Percentiles rank a stretch among this genome's conserved stretches.
These are phyloP conservation scores for Gardenia jasminoides DNA, from an alignment of 257 asterid genomes.

Conservation along the genomic window DNA sequence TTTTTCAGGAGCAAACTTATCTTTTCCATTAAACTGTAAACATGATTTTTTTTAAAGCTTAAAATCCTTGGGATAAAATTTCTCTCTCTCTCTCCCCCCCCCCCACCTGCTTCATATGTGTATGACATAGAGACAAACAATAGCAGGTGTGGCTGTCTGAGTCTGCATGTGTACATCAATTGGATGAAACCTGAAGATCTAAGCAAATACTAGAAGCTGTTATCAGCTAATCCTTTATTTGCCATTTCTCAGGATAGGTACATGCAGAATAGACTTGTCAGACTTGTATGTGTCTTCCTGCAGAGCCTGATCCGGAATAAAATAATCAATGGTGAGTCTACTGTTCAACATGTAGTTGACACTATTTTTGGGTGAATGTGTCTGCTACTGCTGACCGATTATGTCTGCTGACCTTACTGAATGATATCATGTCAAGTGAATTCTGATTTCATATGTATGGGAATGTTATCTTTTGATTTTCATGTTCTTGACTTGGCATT, in stretches of 20 bases:
- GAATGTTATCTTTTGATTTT: not conserved
- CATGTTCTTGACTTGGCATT: not conserved
- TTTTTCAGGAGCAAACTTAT: not conserved
- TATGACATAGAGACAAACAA: too few relatives aligned
- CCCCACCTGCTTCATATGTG: too few relatives aligned
- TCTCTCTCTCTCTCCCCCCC: not conserved
- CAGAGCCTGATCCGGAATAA: slow-evolving; percentile 93
- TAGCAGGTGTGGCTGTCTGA: too few relatives aligned
- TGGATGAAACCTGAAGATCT: not conserved
- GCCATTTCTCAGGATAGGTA: slow-evolving; percentile 73
- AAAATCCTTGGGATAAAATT: not conserved
- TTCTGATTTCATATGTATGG: not conserved
- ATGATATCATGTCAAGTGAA: not conserved
- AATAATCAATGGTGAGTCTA: slow-evolving; percentile 72
- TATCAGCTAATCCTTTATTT: slow-evolving; percentile 13
- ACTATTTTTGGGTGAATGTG: not conserved
- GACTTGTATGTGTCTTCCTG: slow-evolving; percentile 93
- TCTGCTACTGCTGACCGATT: not conserved
- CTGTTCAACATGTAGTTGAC: not conserved
- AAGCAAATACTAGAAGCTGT: not conserved
- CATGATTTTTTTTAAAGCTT: not conserved
- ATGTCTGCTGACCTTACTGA: not conserved
- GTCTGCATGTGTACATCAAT: too few relatives aligned
- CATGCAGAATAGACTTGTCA: slow-evolving; percentile 96
- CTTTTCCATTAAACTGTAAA: not conserved